phyloP scores from a whole-genome alignment of 257 asterid genomes.

The Henckelia pumila region DNA sequence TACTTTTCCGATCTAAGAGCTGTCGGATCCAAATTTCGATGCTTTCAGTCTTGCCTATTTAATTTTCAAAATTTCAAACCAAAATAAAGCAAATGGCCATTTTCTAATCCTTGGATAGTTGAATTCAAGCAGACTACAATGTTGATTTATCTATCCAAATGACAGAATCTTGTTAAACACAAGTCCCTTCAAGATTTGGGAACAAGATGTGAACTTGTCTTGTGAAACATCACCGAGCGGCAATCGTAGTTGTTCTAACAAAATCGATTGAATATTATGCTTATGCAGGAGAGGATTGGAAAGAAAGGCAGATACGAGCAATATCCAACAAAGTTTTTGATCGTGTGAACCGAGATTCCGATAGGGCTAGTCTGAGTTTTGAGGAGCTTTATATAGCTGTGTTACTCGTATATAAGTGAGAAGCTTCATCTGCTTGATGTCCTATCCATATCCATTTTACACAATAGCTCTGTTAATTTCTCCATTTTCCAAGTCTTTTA shows the following conservation, averaged over 20 bases:
- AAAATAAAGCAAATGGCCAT: no score
- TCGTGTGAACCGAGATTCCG: constrained; percentile 57
- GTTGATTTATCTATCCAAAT: no score
- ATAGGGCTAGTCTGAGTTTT: constrained; percentile 52
- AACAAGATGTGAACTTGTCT: no score
- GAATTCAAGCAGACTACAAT: no score
- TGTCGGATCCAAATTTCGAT: no score
- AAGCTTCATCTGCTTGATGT: constrained; percentile 12
- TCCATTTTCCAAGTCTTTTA: background rate
- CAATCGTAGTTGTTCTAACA: background rate
- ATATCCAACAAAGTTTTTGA: constrained; percentile 66
- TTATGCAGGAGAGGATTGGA: constrained; percentile 78
- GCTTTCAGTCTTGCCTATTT: no score
- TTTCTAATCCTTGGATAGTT: no score
- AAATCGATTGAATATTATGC: background rate
- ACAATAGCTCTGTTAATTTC: background rate
- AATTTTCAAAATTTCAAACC: no score
- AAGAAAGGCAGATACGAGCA: constrained; percentile 52
- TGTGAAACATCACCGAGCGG: background rate
- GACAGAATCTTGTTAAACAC: no score
- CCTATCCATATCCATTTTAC: background rate
- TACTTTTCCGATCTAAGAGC: background rate
- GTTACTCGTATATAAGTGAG: constrained; percentile 83
- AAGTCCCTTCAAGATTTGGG: no score
- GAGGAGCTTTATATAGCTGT: constrained; percentile 90